Percentiles rank a stretch among this genome's conserved stretches.
These are phyloP conservation scores for Cryptosporidium meleagridis DNA, from an alignment of 169 alveolate species.

Conservation along the genomic window DNA sequence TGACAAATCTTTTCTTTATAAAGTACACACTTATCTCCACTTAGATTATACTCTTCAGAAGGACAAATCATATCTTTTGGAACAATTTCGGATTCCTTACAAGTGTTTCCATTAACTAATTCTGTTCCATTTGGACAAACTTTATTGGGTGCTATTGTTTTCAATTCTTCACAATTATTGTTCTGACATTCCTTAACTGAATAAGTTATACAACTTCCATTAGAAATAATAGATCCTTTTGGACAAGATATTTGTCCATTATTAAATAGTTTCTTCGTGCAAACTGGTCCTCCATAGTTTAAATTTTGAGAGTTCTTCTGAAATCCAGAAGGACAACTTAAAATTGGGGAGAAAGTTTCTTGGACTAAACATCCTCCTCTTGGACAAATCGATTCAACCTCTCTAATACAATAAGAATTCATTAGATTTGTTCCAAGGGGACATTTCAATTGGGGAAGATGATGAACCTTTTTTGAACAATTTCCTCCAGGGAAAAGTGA, in stretches of 20 bases:
- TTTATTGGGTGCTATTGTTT: neutral
- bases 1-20: constrained; percentile 31
- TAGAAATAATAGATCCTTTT: constrained; percentile 9
- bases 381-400: constrained; percentile 51
- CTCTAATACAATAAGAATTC: constrained; percentile 54
- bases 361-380: neutral
- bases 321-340: constrained; percentile 55
- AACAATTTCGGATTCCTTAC: constrained; percentile 21
- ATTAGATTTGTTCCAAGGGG: constrained; percentile 31
- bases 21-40: constrained; percentile 49
- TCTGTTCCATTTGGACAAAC: constrained; percentile 58
- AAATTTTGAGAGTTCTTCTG: constrained; percentile 12
- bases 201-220: constrained; percentile 21
- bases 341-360: neutral
- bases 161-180: constrained; percentile 12
- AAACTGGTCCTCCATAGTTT: constrained; percentile 1
- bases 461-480: constrained; percentile 31
- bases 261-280: constrained; percentile 32
- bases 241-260: constrained; percentile 26
- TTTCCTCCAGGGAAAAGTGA: constrained; percentile 11
- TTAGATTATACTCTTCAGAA: neutral
- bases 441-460: constrained; percentile 35
- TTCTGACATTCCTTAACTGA: constrained; percentile 19
- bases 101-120: neutral
- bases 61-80: constrained; percentile 65